Conservation (phyloP, 1,139 yeast species). For the Diutina neorugosa region DNA sequence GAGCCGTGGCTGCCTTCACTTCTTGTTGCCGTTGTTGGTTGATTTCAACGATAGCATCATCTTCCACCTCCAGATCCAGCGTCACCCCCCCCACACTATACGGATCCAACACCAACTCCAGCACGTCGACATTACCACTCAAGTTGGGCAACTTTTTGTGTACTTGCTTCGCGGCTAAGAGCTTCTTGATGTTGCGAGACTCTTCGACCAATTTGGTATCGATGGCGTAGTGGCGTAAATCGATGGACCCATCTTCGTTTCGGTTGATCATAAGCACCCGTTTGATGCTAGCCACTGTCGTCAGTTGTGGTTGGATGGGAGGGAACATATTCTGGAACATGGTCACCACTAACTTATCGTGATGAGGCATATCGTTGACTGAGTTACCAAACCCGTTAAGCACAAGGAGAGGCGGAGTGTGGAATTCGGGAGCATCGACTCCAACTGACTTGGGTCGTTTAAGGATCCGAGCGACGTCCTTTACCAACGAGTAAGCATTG, state of each 20-base stretch:
- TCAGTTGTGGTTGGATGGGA: slow-evolving; percentile 72
- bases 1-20: slow-evolving; percentile 7
- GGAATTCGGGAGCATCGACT: slow-evolving; percentile 48
- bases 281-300: slow-evolving; percentile 62
- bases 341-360: slow-evolving; percentile 76
- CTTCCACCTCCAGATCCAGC: slow-evolving; percentile 89
- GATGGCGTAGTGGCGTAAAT: slow-evolving; percentile 82
- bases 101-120: slow-evolving; percentile 78
- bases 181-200: slow-evolving; percentile 65
- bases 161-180: slow-evolving; percentile 51
- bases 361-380: slow-evolving; percentile 41
- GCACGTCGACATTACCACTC: slow-evolving; percentile 55
- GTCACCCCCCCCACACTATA: slow-evolving; percentile 72
- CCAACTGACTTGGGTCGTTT: slow-evolving; percentile 61
- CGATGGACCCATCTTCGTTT: slow-evolving; percentile 57
- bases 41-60: slow-evolving; percentile 76
- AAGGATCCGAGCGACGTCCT: slow-evolving; percentile 64
- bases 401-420: slow-evolving; percentile 80
- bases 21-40: slow-evolving; percentile 22
- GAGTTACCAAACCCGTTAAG: slow-evolving; percentile 68
- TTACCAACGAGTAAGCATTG: slow-evolving; percentile 63
- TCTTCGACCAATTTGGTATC: slow-evolving; percentile 82
- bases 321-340: slow-evolving; percentile 96
- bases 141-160: slow-evolving; percentile 70
- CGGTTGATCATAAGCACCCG: slow-evolving; percentile 79